Evolutionary conservation across 2,329 filamentous ascomycete species (phyloP).

Genomic region (Pseudopyricularia javanii): DNA sequence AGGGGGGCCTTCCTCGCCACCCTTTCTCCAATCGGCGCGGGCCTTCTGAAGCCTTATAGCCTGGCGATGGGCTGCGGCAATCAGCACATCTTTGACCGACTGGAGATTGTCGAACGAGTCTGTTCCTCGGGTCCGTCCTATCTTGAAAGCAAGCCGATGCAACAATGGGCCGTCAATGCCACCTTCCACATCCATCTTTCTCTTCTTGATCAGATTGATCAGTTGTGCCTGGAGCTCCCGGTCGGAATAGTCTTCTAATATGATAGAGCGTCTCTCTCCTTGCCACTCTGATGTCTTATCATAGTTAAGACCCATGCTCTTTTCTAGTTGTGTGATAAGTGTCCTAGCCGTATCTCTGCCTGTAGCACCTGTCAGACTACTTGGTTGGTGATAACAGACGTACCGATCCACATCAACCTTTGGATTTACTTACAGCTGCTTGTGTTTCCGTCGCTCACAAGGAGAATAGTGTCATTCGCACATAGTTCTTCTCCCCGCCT

Average conservation of each 20-base stretch:
- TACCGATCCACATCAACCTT: neutral
- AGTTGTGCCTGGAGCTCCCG: neutral
- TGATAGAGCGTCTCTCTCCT: neutral
- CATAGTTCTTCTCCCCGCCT: slow-evolving; percentile 31
- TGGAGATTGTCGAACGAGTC: slow-evolving; percentile 65
- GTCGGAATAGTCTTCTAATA: neutral
- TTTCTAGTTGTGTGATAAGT: neutral
- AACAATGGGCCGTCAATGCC: slow-evolving; percentile 48
- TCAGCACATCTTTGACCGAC: slow-evolving; percentile 49
- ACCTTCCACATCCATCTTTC: slow-evolving; percentile 44
- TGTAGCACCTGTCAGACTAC: neutral
- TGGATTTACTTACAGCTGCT: neutral
- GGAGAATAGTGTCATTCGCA: neutral
- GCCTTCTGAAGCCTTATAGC: slow-evolving; percentile 38
- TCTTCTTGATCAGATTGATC: neutral
- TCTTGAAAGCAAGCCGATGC: slow-evolving; percentile 47
- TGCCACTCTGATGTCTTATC: neutral
- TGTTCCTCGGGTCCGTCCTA: slow-evolving; percentile 49
- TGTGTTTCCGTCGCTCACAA: neutral
- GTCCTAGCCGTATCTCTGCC: neutral
- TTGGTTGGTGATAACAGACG: too few relatives aligned
- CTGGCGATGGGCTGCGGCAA: slow-evolving; percentile 43
- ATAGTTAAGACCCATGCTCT: neutral
- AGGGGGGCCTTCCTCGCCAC: neutral
- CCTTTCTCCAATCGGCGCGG: slow-evolving; percentile 16